Percentiles rank a stretch among this genome's conserved stretches.
phyloP scores from a whole-genome alignment of 2,329 filamentous ascomycete genomes.

The Epichloe scottii region DNA sequence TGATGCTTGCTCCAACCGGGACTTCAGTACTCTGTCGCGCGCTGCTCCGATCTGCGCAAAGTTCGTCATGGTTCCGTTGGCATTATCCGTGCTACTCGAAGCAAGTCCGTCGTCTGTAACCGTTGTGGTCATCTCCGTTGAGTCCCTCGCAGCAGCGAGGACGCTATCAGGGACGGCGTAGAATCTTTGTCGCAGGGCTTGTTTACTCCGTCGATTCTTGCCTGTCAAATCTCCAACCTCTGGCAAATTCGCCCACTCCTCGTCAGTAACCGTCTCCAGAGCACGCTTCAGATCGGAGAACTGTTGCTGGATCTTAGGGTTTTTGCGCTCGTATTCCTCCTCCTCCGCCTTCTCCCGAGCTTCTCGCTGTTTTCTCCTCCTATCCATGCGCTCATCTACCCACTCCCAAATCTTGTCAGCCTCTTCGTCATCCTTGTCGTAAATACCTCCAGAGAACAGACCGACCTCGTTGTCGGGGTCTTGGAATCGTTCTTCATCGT shows the following conservation, averaged over 20 bases:
- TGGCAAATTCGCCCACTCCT: slow-evolving; percentile 91
- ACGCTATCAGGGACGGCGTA: slow-evolving; percentile 97
- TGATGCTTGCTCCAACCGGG: slow-evolving; percentile 83
- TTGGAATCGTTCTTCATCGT: slow-evolving; percentile 73
- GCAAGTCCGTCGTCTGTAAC: slow-evolving; percentile 65
- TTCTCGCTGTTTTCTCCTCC: slow-evolving; percentile 85
- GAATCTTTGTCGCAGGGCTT: slow-evolving; percentile 72
- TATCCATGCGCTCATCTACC: slow-evolving; percentile 95
- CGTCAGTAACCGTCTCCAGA: slow-evolving; percentile 76
- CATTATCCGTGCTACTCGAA: slow-evolving; percentile 25
- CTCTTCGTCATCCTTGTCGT: slow-evolving; percentile 96
- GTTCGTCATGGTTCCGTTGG: slow-evolving; percentile 91
- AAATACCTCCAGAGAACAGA: slow-evolving; percentile 86
- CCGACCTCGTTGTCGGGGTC: slow-evolving; percentile 97
- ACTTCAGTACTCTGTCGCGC: slow-evolving; percentile 88
- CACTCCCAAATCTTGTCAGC: slow-evolving; percentile 92
- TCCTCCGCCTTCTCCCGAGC: slow-evolving; percentile 80
- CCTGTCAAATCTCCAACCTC: slow-evolving; percentile 95
- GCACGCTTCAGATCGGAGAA: slow-evolving; percentile 93
- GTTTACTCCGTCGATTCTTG: slow-evolving; percentile 75
- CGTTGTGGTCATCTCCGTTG: slow-evolving; percentile 73
- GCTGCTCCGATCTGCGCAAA: slow-evolving; percentile 96
- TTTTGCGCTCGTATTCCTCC: slow-evolving; percentile 92
- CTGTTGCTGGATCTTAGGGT: slow-evolving; percentile 96
- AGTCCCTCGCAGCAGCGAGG: slow-evolving; percentile 70